Base-by-base conservation (phyloP, 345 rosid genomes). In the Arabidopsis suecica region DNA sequence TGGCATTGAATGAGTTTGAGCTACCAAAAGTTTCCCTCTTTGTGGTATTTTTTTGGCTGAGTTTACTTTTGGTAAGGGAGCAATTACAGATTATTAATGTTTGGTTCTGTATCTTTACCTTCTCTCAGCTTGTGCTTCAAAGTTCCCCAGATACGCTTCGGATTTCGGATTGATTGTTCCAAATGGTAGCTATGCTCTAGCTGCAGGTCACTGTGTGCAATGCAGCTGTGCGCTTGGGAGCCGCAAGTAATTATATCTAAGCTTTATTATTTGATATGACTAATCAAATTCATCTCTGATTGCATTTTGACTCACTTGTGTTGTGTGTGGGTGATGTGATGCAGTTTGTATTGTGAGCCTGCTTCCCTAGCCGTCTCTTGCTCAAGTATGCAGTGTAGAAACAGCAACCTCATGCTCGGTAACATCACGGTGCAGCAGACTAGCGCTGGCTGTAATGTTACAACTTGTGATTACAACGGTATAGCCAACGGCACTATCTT, bases 341-440 rank as follows among this genome's bases (percentile, higher is more conserved):
- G 54, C 83, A 92, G 99, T 67, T 82, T 95, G 87, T 90, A 90
- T 83, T 95, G 99, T 85, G 88, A 79, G 89, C 97, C 97, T 12
- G 89, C 99, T 71, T 88, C 97, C 13, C 72, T 95, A 83, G 97
- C 97, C 0, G 99, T 90, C 79, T 95, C 99, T 48, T 95, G 99
- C 80, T 95, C 99, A 28, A 92, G 93, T 84, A 87, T 95, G 97
- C 99, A 95, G 61, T 95, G 99, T 69, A 86, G 76, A 59, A 82
- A 83, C 61, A 92, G 97, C 79, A 89, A 87, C 64, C 96, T 95
- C 65, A 92, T 92, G 93, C 81, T 95, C 0, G 99, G 99, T 66
- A 95, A 95, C 68, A 82, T 82, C 54, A 90, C 99, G 0, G 54
- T 61, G 77, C 85, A 85, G 79, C 97, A 84, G 81, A 95, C 86